phyloP scores from a whole-genome alignment of 768 basidiomycete species.

The Guyanaporus albipodus region DNA sequence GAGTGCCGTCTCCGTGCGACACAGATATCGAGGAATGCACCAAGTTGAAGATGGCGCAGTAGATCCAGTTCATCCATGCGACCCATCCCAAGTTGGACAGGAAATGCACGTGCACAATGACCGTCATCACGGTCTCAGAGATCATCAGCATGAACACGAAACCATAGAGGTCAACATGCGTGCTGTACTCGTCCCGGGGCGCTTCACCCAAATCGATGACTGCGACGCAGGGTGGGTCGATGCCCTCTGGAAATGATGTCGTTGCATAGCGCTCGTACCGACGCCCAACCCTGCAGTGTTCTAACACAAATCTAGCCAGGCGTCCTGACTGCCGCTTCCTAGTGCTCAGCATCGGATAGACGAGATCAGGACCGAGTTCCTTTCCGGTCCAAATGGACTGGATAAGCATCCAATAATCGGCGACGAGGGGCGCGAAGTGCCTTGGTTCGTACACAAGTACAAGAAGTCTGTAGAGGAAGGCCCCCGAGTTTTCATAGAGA shows the following conservation, averaged over 20 bases:
- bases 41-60: background rate
- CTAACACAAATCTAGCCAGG: constrained; percentile 1
- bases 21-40: background rate
- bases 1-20: background rate
- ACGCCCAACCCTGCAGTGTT: background rate
- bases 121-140: background rate
- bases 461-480: background rate
- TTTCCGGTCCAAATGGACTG: background rate
- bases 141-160: background rate
- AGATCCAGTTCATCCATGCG: background rate
- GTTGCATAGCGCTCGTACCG: background rate
- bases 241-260: background rate
- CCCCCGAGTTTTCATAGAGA: background rate
- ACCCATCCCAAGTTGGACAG: background rate
- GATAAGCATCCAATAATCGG: background rate
- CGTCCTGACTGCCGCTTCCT: constrained; percentile 1
- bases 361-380: background rate
- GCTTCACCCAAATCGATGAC: background rate
- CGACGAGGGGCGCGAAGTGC: background rate
- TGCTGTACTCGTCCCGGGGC: background rate
- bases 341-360: constrained; percentile 5
- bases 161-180: background rate
- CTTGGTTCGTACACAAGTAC: background rate
- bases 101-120: background rate
- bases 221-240: background rate